A percentile compares a stretch with the other conserved stretches of the same genome.
Evolutionary conservation across 2,329 filamentous ascomycete species (phyloP).

Genomic region (Hypomyces perniciosus): DNA sequence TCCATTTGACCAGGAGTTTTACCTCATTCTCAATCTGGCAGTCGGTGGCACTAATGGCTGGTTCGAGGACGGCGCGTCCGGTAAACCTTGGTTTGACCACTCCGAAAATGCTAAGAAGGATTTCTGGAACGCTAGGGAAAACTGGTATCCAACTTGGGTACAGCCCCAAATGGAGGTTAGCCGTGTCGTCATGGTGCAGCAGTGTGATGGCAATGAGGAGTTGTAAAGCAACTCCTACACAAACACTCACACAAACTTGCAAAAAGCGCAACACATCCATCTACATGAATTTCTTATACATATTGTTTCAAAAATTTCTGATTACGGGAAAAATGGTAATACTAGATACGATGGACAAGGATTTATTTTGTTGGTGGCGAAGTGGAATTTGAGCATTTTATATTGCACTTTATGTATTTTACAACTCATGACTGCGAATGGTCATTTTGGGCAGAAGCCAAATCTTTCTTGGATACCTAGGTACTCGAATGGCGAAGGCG

Average conservation of each 20-base stretch:
- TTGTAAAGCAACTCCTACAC: constrained; percentile 25
- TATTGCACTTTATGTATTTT: neutral
- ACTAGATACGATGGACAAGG: neutral
- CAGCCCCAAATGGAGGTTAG: constrained; percentile 62
- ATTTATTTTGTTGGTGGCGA: neutral
- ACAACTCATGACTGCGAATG: neutral
- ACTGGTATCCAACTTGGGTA: constrained; percentile 68
- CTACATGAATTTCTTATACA: neutral
- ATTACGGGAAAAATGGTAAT: neutral
- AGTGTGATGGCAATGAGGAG: constrained; percentile 57
- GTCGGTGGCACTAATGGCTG: constrained; percentile 77
- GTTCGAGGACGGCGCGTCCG: constrained; percentile 66
- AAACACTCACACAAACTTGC: too few species aligned
- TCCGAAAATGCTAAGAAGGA: constrained; percentile 62
- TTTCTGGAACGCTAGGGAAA: constrained; percentile 64
- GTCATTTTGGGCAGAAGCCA: neutral
- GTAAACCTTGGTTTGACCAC: constrained; percentile 74
- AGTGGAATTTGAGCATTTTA: neutral
- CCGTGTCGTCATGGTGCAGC: constrained; percentile 65
- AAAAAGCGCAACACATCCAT: neutral
- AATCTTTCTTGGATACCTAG: neutral
- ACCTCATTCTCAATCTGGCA: constrained; percentile 68
- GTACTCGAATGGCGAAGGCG: neutral
- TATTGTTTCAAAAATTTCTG: too few species aligned
- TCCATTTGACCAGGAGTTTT: constrained; percentile 72